Conservation (phyloP, 371 early-diverging fungal species). For the Caulochytrium protostelioides region DNA sequence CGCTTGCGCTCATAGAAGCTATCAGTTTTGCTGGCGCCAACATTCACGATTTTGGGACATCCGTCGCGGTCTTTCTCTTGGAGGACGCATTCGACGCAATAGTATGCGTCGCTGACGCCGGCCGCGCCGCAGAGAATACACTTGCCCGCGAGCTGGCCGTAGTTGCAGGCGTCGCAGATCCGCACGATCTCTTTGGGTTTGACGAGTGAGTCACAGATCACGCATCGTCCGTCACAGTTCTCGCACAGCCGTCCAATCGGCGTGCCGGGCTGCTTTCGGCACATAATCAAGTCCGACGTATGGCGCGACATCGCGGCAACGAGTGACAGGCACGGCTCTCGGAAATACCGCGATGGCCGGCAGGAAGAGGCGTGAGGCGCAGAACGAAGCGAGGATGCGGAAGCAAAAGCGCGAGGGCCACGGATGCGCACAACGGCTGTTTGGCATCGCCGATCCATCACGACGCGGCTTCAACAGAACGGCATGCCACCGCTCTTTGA, state of each 20-base stretch:
- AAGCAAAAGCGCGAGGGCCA: no score
- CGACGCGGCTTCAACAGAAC: no score
- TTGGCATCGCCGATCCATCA: no score
- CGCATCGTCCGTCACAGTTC: slow-evolving; percentile 82
- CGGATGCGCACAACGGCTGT: no score
- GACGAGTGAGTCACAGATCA: slow-evolving; percentile 87
- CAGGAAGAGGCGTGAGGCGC: no score
- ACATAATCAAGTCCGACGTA: no score
- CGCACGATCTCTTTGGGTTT: slow-evolving; percentile 68
- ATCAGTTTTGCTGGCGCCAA: slow-evolving; percentile 34
- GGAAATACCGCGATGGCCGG: no score
- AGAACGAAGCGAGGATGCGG: no score
- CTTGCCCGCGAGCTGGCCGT: slow-evolving; percentile 66
- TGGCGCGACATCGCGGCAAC: no score
- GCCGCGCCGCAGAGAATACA: slow-evolving; percentile 81
- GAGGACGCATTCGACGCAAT: slow-evolving; percentile 75
- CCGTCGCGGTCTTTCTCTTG: slow-evolving; percentile 92
- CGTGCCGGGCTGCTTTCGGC: no score
- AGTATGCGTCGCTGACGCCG: slow-evolving; percentile 88
- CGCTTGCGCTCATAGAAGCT: slow-evolving; percentile 86
- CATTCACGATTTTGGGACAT: slow-evolving; percentile 73
- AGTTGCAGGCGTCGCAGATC: slow-evolving; percentile 94
- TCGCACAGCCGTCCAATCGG: slow-evolving; percentile 91
- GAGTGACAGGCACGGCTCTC: no score
- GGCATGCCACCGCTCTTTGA: no score